Conservation (phyloP, 495 filamentous ascomycete species). For the Penicillium alfredii region DNA sequence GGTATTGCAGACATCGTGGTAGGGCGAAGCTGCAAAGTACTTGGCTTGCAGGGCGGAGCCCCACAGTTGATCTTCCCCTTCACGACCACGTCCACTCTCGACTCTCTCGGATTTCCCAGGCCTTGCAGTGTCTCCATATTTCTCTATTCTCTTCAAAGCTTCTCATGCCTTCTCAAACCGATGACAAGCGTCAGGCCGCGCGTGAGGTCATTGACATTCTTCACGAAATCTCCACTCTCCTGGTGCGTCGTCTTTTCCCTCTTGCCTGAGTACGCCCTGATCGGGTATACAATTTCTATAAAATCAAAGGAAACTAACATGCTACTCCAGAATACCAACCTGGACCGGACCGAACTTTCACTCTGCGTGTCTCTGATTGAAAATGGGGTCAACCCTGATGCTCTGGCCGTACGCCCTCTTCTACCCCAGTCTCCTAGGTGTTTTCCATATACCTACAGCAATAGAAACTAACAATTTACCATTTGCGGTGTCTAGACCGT, state of each 20-base stretch:
- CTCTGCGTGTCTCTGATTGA: slow-evolving; percentile 95
- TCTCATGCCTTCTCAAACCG: slow-evolving; percentile 39
- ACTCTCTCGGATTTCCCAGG: too few relatives aligned
- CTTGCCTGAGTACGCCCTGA: too few relatives aligned
- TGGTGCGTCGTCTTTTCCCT: slow-evolving; percentile 49
- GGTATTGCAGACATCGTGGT: too few relatives aligned
- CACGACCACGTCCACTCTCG: too few relatives aligned
- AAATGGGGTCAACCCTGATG: slow-evolving; percentile 95
- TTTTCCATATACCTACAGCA: background rate
- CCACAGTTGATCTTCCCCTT: too few relatives aligned
- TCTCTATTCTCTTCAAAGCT: too few relatives aligned
- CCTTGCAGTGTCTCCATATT: too few relatives aligned
- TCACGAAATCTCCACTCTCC: slow-evolving; percentile 83
- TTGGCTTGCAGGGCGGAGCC: too few relatives aligned
- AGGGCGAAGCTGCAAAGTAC: too few relatives aligned
- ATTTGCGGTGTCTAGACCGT: slow-evolving; percentile 64
- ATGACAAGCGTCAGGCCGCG: slow-evolving; percentile 81
- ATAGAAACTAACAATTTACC: too few relatives aligned
- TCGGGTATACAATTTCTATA: background rate
- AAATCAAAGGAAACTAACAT: background rate
- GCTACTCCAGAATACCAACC: slow-evolving; percentile 69
- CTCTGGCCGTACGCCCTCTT: slow-evolving; percentile 70
- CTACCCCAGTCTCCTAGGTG: background rate
- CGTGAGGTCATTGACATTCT: slow-evolving; percentile 94
- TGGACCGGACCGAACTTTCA: slow-evolving; percentile 83